Evolutionary conservation across 1,284 basidiomycete species (phyloP).

Genomic region (Vanrija sp.): DNA sequence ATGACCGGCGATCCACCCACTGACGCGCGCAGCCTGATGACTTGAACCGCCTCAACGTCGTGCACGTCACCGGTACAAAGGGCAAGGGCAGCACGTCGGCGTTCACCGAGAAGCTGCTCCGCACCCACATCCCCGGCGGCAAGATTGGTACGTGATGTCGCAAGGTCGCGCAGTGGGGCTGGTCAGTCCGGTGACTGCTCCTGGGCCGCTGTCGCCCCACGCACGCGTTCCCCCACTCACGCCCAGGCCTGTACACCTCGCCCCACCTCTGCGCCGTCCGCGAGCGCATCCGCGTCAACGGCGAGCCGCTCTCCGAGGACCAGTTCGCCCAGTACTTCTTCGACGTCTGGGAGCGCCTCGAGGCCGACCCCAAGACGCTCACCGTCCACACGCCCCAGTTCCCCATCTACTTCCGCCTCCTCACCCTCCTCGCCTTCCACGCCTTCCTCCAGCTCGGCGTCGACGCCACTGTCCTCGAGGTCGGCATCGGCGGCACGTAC

Average conservation of each 20-base stretch:
- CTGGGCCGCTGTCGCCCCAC: neutral
- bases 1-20: neutral
- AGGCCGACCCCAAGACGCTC: slow-evolving; percentile 57
- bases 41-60: slow-evolving; percentile 82
- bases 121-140: slow-evolving; percentile 32
- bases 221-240: neutral
- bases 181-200: no score
- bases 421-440: slow-evolving; percentile 91
- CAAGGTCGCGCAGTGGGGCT: no score
- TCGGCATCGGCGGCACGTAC: slow-evolving; percentile 90
- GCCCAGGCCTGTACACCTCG: slow-evolving; percentile 83
- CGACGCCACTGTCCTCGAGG: slow-evolving; percentile 90
- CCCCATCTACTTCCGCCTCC: slow-evolving; percentile 90
- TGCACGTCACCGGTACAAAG: slow-evolving; percentile 98
- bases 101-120: slow-evolving; percentile 61
- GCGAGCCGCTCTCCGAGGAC: slow-evolving; percentile 79
- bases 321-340: slow-evolving; percentile 90
- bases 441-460: slow-evolving; percentile 69
- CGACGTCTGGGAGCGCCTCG: slow-evolving; percentile 88
- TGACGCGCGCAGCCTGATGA: slow-evolving; percentile 62
- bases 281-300: slow-evolving; percentile 93
- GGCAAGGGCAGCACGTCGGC: slow-evolving; percentile 98
- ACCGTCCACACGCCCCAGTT: slow-evolving; percentile 57
- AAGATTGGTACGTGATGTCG: slow-evolving; percentile 30
- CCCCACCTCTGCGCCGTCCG: slow-evolving; percentile 94